Evolutionary conservation across 2,329 filamentous ascomycete genomes (phyloP), one percentile per base, ranked within the genome.

Genomic region (Botryosphaeria agaves): DNA sequence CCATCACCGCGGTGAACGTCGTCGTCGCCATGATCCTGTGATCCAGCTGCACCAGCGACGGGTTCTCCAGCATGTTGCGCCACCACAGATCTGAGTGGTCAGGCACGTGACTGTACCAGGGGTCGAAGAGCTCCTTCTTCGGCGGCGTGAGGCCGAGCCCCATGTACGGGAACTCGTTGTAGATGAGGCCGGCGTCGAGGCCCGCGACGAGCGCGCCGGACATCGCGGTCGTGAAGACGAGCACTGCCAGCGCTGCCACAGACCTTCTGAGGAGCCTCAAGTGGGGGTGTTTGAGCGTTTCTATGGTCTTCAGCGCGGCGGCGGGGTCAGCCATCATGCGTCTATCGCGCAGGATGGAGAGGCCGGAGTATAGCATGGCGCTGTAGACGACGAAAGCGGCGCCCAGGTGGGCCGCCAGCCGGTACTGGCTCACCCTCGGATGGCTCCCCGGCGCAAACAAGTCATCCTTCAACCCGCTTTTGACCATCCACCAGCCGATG

Each of bases 401-500:
- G 19, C 77, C 83, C 7, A 98, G 66, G 53, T 98, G 89, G 6
- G 85, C 72, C 3, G 87, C 78, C 33, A 98, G 67, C 30, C 89
- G 74, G 59, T 98, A 98, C 57, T 98, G 89, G 37, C 77, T 87
- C 29, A 98, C 89, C 35, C 89, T 74, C 0, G 89, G 89, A 52
- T 93, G 83, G 33, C 76, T 79, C 8, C 85, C 89, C 2, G 82
- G 78, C 14, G 81, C 81, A 49, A 98, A 94, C 17, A 98, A 69
- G 52, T 98, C 89, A 49, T 95, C 89, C 52, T 87, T 91, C 38
- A 98, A 64, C 2, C 89, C 89, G 7, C 81, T 91, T 56, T 91
- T 91, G 43, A 98, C 89, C 89, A 98, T 98, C 84, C 89, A 98
- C 89, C 89, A 98, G 32, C 89, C 89, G 39, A 98, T 76, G 46